phyloP scores from a whole-genome alignment of 2,329 filamentous ascomycete genomes.

The Canariomyces notabilis region DNA sequence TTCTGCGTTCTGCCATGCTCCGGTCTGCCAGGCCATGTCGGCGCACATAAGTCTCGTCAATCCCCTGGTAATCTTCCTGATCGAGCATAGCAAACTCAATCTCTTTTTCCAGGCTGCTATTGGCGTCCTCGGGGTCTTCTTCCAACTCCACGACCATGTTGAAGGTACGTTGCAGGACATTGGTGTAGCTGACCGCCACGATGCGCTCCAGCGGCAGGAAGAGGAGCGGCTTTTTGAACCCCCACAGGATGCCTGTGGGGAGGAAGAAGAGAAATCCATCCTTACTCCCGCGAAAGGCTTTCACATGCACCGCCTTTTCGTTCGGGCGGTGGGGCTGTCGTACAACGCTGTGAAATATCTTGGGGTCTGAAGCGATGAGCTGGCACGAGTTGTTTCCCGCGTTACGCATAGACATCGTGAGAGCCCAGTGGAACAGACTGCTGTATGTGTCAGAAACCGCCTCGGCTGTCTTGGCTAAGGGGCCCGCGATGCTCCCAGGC shows the following conservation, averaged over 20 bases:
- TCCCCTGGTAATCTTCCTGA: slow-evolving; percentile 61
- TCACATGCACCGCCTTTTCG: slow-evolving; percentile 61
- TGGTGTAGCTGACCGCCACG: slow-evolving; percentile 61
- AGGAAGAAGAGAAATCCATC: slow-evolving; percentile 66
- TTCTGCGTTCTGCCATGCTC: slow-evolving; percentile 63
- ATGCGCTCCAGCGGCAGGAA: slow-evolving; percentile 60
- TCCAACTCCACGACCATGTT: slow-evolving; percentile 62
- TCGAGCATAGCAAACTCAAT: slow-evolving; percentile 66
- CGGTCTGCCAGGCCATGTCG: slow-evolving; percentile 58
- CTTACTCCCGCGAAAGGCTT: slow-evolving; percentile 62
- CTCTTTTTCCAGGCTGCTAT: slow-evolving; percentile 44
- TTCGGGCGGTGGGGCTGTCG: slow-evolving; percentile 54
- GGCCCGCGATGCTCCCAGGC: slow-evolving; percentile 50
- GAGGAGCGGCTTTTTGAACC: slow-evolving; percentile 63
- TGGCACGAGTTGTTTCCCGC: slow-evolving; percentile 41
- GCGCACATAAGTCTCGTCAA: slow-evolving; percentile 58
- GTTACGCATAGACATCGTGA: slow-evolving; percentile 47
- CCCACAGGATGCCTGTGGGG: slow-evolving; percentile 62
- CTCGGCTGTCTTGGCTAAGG: slow-evolving; percentile 44
- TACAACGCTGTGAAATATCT: slow-evolving; percentile 52
- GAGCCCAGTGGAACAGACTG: slow-evolving; percentile 56
- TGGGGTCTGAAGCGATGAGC: slow-evolving; percentile 49
- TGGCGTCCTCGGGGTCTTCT: slow-evolving; percentile 37
- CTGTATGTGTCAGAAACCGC: slow-evolving; percentile 55
- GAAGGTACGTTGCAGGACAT: slow-evolving; percentile 62